Evolutionary conservation across 2,329 filamentous ascomycete genomes (phyloP).

Genomic region (Ophiostoma australiae): DNA sequence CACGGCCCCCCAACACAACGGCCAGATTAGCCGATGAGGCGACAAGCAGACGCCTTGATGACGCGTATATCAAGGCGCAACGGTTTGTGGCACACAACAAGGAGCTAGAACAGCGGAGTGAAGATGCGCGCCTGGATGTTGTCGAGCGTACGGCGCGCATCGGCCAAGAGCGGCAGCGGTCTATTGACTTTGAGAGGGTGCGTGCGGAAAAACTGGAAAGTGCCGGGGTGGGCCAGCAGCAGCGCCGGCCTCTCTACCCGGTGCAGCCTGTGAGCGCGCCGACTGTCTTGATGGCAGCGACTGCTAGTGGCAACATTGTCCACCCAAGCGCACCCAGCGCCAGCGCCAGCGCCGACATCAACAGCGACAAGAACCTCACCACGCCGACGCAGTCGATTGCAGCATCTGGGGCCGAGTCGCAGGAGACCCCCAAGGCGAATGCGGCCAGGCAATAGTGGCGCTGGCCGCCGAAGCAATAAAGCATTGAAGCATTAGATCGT

Average conservation of each 20-base stretch:
- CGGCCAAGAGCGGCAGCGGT: conserved; percentile 46
- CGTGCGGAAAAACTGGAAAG: conserved; percentile 31
- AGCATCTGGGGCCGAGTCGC: neutral
- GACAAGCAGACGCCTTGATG: conserved; percentile 45
- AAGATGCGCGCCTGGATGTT: conserved; percentile 44
- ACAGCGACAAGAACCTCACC: conserved; percentile 12
- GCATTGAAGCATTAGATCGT: no score
- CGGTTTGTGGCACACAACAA: conserved; percentile 40
- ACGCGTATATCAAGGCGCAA: conserved; percentile 44
- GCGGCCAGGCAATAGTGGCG: neutral
- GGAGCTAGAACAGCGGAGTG: conserved; percentile 40
- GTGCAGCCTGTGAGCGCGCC: conserved; percentile 7
- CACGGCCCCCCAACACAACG: conserved; percentile 32
- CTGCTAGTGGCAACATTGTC: neutral
- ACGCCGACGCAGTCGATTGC: conserved; percentile 18
- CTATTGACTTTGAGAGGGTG: conserved; percentile 46
- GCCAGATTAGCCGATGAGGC: conserved; percentile 38
- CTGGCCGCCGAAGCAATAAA: neutral
- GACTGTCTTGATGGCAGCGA: conserved; percentile 1
- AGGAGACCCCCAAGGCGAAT: neutral
- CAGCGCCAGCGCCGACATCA: neutral
- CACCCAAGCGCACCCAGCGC: neutral
- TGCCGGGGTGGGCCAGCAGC: neutral
- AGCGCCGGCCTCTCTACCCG: conserved; percentile 4
- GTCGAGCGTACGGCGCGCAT: conserved; percentile 40